Evolutionary conservation across 768 basidiomycete species (phyloP), one percentile per base, ranked within the genome.

Genomic region (Leccinum fibrillosum): DNA sequence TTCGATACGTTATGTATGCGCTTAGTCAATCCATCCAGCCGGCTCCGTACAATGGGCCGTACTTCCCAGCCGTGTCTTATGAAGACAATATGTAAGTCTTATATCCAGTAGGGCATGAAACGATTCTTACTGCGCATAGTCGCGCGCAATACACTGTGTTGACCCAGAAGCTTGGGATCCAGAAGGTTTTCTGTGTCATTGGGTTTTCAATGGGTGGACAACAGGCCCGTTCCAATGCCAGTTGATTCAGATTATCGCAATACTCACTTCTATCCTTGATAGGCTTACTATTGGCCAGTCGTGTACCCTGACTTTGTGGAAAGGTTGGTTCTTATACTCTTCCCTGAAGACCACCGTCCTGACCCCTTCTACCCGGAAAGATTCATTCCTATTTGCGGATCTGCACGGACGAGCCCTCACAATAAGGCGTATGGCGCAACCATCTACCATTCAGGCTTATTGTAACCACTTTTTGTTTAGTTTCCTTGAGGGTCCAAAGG

Each of bases 181-280:
- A 57, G 4, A 60, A 59, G 49, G 51, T 64, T 5, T 57, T 62
- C 47, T 70, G 66, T 50, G 52, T 59, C 15, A 71, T 83, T 19
- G 83, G 83, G 3, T 83, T 84, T 61, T 83, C 82, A 2, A 86
- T 85, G 84, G 82, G 83, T 54, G 84, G 77, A 3, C 84, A 84
- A 52, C 55, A 83, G 78, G 76, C 76, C 49, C 21, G 56, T 12
- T 13, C n/a, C 1, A 11, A 60, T 13, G 28, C 11, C 34, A 42
- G 19, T 26, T 10, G 5, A 25, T 6, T 25, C 25, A 25, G 25
- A 5, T 48, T 12, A 13, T n/a, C 11, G 28, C 35, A 42, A 49
- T 34, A 10, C 21, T 25, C 26, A 32, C 19, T 55, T 19, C 25
- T 51, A 17, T 28, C 28, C 30, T 53, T 49, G 17, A 37, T 21